Base-by-base conservation (phyloP, 1,139 yeast species). In the Pichia norvegensis region DNA sequence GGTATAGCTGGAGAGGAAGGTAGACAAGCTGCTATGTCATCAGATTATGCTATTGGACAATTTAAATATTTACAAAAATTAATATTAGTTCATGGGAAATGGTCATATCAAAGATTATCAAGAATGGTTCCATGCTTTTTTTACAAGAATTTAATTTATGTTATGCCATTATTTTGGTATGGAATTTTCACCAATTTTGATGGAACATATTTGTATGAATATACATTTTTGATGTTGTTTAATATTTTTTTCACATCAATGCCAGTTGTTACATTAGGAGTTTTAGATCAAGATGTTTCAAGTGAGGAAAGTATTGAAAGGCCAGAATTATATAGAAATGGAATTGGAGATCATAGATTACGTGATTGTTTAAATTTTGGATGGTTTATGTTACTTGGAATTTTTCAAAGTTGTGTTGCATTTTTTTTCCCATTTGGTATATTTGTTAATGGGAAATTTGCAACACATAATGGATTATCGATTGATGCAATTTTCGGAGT, bases 1-100 rank as follows among this genome's bases (percentile, higher is more conserved):
- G 84, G 84, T 55, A 78, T 78, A 55, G 84, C 82, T 4, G 84
- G 84, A 51, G 82, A 78, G 62, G 84, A 78, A 63, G 84, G 84
- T 52, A 64, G 83, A 55, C 83, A 78, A 59, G 83, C 83, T 1
- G 83, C 74, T 10, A 78, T 78, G 83, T 75, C 81, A 2, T 74
- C 82, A 1, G 84, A 78, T 61, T 78, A 78, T 59, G 83, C 79
- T n/a, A 65, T 78, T 53, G 83, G 81, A 6, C 83, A 78, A 58
- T 78, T 78, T 61, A 67, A 81, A 52, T 78, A 67, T 58, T 66
- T 78, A 44, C 67, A 78, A 5, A 66, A 83, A 50, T 64, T 78
- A 46, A 62, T 78, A 33, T 62, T 78, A 49, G 82, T 78, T 36
- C 84, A 78, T 57, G 84, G 84, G 13, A 67, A 81, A 54, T 78